A percentile compares a stretch with the other conserved stretches of the same genome.
Conservation (phyloP, 805 yeast genomes). For the Schwanniomyces polymorphus region DNA sequence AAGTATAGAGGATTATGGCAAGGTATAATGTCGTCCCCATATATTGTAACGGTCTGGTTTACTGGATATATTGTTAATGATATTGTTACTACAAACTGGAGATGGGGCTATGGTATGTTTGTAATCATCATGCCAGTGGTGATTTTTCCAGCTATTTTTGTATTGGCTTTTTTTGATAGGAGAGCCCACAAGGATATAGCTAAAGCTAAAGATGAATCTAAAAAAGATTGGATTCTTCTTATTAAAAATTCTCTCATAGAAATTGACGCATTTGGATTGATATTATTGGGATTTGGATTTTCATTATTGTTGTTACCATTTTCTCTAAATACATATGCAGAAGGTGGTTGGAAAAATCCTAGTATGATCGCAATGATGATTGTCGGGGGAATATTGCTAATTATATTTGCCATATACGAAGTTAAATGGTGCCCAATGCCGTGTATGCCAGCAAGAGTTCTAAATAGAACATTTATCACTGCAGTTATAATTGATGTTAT, state of each 20-base stretch:
- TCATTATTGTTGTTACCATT: slow-evolving; percentile 35
- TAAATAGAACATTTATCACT: slow-evolving; percentile 35
- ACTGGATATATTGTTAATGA: slow-evolving; percentile 35
- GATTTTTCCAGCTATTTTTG: slow-evolving; percentile 26
- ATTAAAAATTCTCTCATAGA: slow-evolving; percentile 24
- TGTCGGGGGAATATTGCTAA: slow-evolving; percentile 36
- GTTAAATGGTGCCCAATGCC: slow-evolving; percentile 33
- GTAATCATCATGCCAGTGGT: slow-evolving; percentile 45
- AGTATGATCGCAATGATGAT: slow-evolving; percentile 45
- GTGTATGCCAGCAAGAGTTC: slow-evolving; percentile 32
- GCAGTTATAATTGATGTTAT: slow-evolving; percentile 32
- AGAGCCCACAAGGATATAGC: slow-evolving; percentile 18
- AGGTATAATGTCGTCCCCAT: slow-evolving; percentile 34
- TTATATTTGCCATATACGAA: slow-evolving; percentile 35
- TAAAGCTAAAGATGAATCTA: slow-evolving; percentile 2
- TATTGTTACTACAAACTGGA: slow-evolving; percentile 41
- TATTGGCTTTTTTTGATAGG: slow-evolving; percentile 31
- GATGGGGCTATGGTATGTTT: slow-evolving; percentile 55
- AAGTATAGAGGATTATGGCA: slow-evolving; percentile 21
- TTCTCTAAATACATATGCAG: slow-evolving; percentile 30
- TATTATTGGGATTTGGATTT: slow-evolving; percentile 39
- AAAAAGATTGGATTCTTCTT: background rate
- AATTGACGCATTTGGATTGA: slow-evolving; percentile 38
- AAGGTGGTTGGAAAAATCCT: slow-evolving; percentile 34
- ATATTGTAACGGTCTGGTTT: slow-evolving; percentile 42